Evolutionary conservation across 805 yeast species (phyloP), one percentile per base, ranked within the genome.

Genomic region (Scheffersomyces coipomensis): DNA sequence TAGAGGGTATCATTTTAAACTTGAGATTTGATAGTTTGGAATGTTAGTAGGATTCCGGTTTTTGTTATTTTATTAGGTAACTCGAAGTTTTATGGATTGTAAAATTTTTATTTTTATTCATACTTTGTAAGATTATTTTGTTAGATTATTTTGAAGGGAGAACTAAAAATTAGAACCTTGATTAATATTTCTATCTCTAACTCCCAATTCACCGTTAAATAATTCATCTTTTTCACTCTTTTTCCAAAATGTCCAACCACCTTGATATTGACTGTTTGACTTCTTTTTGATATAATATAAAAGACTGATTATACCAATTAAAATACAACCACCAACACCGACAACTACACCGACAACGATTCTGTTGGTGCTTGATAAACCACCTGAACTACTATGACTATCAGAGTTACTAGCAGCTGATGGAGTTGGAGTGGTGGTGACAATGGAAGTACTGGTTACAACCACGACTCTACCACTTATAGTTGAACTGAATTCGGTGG

Each of bases 171-270:
- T 70, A 13, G 71, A 65, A 2, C 75, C 75, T 43, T 68, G 73
- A 52, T 70, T 70, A 53, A 68, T 69, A 49, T 68, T 68, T 45
- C 75, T 53, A 49, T 70, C 75, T 48, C 75, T 66, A 10, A 70
- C 75, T 25, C 75, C 75, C 47, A 70, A 62, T 48, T 70, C 75
- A 5, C 73, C 75, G 43, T 59, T 67, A 48, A 70, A 64, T 46
- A 65, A 68, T 37, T 65, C 68, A 39, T 69, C 66, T 55, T 70
- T 68, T 47, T 66, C 74, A 39, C 64, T 61, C 57, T 66, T 68
- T 52, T 74, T 62, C 75, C 75, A 70, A 61, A 70, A 70, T 3
- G 75, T 70, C 75, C 75, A 70, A 18, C 72, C 66, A 6, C 67
- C 59, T 23, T 59, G 62, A 23, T 49, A 46, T 19, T 48, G 59